phyloP scores from a whole-genome alignment of 1,139 yeast species.

The Candida sanyaensis region DNA sequence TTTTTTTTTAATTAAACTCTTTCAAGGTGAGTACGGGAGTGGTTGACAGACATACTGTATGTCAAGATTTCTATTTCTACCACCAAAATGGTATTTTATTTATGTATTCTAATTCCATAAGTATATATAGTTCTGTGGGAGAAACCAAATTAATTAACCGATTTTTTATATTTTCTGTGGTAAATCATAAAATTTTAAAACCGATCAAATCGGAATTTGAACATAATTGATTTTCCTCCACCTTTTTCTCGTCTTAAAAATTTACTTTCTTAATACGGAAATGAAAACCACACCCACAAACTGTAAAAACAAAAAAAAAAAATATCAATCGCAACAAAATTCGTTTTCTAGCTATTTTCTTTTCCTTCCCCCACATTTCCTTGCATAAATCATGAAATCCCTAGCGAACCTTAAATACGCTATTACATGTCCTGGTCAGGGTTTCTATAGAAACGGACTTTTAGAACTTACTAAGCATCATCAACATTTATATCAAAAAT shows the following conservation, averaged over 20 bases:
- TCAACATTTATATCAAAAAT: constrained; percentile 15
- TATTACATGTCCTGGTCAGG: constrained; percentile 48
- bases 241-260: no score
- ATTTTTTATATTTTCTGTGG: background rate
- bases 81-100: constrained; percentile 1
- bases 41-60: no score
- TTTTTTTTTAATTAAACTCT: no score
- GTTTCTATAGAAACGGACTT: constrained; percentile 30
- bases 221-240: no score
- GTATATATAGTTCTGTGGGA: constrained; percentile 3
- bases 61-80: background rate
- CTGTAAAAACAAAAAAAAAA: background rate
- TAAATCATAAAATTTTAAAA: no score
- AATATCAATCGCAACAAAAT: background rate
- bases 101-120: constrained; percentile 1
- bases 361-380: background rate
- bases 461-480: constrained; percentile 24
- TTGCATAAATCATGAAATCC: background rate
- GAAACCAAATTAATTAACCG: background rate
- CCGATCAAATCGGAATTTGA: no score
- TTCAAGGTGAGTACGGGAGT: no score
- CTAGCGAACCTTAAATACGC: constrained; percentile 20
- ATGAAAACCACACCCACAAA: no score
- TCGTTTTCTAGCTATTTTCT: background rate
- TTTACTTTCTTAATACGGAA: no score